These are phyloP conservation scores for Umbelopsis sp. DNA, from an alignment of 192 early-diverging fungal species.

Conservation along the genomic window DNA sequence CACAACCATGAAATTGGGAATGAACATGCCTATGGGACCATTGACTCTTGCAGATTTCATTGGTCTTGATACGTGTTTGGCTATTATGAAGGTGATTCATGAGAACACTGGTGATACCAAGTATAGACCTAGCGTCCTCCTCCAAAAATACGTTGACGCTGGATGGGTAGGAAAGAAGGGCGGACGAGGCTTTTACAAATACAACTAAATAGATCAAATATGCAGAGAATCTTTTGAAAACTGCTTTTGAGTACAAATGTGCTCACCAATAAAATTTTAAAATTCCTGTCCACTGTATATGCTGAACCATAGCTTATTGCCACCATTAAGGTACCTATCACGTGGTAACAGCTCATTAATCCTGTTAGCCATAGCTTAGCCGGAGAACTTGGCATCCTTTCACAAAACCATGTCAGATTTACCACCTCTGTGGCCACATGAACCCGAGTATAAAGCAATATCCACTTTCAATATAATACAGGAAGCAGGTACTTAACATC, in stretches of 20 bases:
- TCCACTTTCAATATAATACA: slow-evolving; percentile 39
- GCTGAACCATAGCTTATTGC: too few relatives aligned
- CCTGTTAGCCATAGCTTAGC: too few relatives aligned
- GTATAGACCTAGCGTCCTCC: slow-evolving; percentile 90
- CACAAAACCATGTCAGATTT: background rate
- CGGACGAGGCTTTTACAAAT: slow-evolving; percentile 89
- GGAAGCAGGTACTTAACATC: slow-evolving; percentile 33
- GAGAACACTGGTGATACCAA: slow-evolving; percentile 90
- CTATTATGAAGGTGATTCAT: slow-evolving; percentile 96
- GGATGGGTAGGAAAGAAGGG: slow-evolving; percentile 95
- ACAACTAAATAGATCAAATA: slow-evolving; percentile 38
- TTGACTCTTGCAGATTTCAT: slow-evolving; percentile 97
- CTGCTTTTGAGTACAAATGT: too few relatives aligned
- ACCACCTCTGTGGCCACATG: slow-evolving; percentile 46
- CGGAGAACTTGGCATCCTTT: too few relatives aligned
- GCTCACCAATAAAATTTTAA: too few relatives aligned
- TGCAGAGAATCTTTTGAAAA: too few relatives aligned
- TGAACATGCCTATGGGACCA: slow-evolving; percentile 98
- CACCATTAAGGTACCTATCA: too few relatives aligned
- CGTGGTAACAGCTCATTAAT: too few relatives aligned
- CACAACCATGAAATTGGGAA: slow-evolving; percentile 97
- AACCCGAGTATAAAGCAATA: slow-evolving; percentile 48
- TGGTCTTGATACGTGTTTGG: slow-evolving; percentile 95
- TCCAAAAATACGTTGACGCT: slow-evolving; percentile 95
- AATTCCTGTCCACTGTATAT: too few relatives aligned